Evolutionary conservation across 2,329 filamentous ascomycete genomes (phyloP).

Genomic region (Scytalidium sp.): DNA sequence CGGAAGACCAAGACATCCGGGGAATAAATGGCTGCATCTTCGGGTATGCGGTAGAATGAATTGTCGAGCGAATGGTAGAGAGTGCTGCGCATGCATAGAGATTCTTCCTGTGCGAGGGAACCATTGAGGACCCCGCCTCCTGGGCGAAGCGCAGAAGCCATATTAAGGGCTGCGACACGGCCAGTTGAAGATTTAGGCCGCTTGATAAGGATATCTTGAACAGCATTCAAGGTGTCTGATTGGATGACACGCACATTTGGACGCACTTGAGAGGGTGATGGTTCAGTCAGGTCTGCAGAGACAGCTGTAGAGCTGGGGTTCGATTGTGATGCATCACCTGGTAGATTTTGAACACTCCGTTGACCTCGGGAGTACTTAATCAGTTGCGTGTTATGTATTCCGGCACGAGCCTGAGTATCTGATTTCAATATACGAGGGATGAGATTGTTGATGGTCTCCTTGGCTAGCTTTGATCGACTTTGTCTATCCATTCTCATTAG

Average conservation of each 20-base stretch:
- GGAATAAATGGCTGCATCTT: conserved; percentile 52
- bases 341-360: not conserved
- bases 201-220: conserved; percentile 35
- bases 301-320: not conserved
- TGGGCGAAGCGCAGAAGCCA: conserved; percentile 54
- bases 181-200: conserved; percentile 23
- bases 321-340: not conserved
- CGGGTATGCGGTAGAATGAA: conserved; percentile 29
- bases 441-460: conserved; percentile 18
- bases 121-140: conserved; percentile 66
- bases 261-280: conserved; percentile 10
- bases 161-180: conserved; percentile 60
- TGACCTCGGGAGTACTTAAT: conserved; percentile 11
- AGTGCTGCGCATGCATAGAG: conserved; percentile 61
- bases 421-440: conserved; percentile 17
- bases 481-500: conserved; percentile 1
- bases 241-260: conserved; percentile 47
- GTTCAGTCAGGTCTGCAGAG: conserved; percentile 2
- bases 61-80: conserved; percentile 45
- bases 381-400: conserved; percentile 11
- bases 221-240: conserved; percentile 56
- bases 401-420: conserved; percentile 9
- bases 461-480: conserved; percentile 17
- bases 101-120: conserved; percentile 65
- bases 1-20: conserved; percentile 59